Evolutionary conservation across 768 basidiomycete species (phyloP).

Genomic region (Chalciporus piperatus): DNA sequence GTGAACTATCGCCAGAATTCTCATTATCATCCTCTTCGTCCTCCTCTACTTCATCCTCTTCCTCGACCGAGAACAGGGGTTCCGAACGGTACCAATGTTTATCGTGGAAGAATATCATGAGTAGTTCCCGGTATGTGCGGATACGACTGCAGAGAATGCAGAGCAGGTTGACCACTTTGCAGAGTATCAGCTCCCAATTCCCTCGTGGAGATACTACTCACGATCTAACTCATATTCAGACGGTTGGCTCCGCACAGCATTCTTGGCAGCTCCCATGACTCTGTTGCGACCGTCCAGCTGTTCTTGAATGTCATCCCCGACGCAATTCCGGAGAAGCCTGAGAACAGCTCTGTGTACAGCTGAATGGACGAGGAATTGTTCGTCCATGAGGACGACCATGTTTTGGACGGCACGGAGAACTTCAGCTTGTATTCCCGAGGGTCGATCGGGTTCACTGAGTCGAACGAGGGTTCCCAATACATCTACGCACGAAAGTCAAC

Average conservation of each 20-base stretch:
- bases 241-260: slow-evolving; percentile 62
- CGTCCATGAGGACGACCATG: slow-evolving; percentile 88
- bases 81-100: slow-evolving; percentile 84
- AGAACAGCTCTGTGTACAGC: slow-evolving; percentile 88
- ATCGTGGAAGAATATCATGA: slow-evolving; percentile 98
- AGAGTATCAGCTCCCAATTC: slow-evolving; percentile 7
- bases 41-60: slow-evolving; percentile 65
- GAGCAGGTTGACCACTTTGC: slow-evolving; percentile 81
- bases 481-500: slow-evolving; percentile 44
- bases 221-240: slow-evolving; percentile 88
- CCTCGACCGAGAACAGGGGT: slow-evolving; percentile 71
- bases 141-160: slow-evolving; percentile 93
- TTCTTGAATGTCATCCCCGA: slow-evolving; percentile 90
- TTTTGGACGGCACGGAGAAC: slow-evolving; percentile 85
- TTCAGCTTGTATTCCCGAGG: slow-evolving; percentile 87
- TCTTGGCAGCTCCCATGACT: slow-evolving; percentile 83
- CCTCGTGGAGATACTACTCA: slow-evolving; percentile 38
- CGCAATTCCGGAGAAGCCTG: slow-evolving; percentile 79
- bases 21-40: slow-evolving; percentile 22
- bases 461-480: slow-evolving; percentile 81
- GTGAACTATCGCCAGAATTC: slow-evolving; percentile 7
- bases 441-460: slow-evolving; percentile 81
- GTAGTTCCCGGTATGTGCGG: slow-evolving; percentile 79
- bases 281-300: slow-evolving; percentile 74
- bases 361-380: slow-evolving; percentile 90